Evolutionary conservation across 73 alveolate species (phyloP).

Genomic region (Halteria grandinella): DNA sequence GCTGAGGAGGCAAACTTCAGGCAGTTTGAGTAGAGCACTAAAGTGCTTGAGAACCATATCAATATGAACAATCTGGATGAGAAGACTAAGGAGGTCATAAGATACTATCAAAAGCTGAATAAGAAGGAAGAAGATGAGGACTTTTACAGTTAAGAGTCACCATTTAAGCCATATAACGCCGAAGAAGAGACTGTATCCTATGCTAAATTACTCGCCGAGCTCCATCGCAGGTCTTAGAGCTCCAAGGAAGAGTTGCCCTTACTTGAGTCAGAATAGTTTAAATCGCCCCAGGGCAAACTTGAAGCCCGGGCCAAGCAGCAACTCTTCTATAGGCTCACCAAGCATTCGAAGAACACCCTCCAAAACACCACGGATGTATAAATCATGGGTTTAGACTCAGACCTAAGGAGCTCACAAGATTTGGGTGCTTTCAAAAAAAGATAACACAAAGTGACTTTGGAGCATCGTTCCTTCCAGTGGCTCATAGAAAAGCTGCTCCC

Average conservation of each 20-base stretch:
- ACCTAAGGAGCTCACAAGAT: no score
- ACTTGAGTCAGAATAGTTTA: neutral
- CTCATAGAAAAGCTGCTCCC: slow-evolving; percentile 32
- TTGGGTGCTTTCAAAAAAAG: no score
- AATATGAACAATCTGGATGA: neutral
- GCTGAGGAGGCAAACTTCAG: slow-evolving; percentile 29
- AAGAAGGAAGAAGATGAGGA: slow-evolving; percentile 7
- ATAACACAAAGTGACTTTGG: slow-evolving; percentile 11
- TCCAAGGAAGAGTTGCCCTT: no score
- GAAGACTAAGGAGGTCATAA: neutral
- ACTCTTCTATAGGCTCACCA: neutral
- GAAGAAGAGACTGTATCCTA: neutral
- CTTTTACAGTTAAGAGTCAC: neutral
- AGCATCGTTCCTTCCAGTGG: slow-evolving; percentile 30
- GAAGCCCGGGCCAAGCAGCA: neutral
- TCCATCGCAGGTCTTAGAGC: no score
- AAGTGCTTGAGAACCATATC: neutral
- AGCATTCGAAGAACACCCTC: neutral
- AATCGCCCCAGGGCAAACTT: neutral
- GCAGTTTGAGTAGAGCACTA: neutral
- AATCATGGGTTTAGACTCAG: no score
- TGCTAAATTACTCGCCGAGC: neutral
- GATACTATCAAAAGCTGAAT: neutral
- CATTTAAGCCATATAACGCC: neutral
- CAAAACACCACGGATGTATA: neutral